Base-by-base conservation (phyloP, 306 rosid genomes). In the Vigna hirtella region DNA sequence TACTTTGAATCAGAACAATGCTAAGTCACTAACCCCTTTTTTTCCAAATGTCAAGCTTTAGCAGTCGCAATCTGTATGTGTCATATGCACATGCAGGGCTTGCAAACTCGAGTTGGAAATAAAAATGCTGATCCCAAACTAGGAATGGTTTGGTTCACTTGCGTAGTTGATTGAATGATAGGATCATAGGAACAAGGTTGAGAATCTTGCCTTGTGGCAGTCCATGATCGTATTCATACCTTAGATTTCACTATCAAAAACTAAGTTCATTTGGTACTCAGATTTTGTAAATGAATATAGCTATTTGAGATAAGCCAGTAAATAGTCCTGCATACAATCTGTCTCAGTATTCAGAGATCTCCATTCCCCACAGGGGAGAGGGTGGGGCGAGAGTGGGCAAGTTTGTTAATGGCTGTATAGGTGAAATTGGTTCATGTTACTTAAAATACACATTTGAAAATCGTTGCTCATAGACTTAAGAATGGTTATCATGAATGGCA, bases 401-500 rank as follows among this genome's bases (percentile, higher is more conserved):
- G 55, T 34, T 61, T 22, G 20, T 49, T 70, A 9, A 34, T 38
- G 56, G 66, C 49, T 34, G 1, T 24, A 7, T 7, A 9, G 64
- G 18, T 52, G 74, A 72, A 72, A 40, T 79, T 64, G 36, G 18
- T 26, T 1, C 74, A 40, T 52, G 50, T 79, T 66, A 18, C 73
- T 30, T 53, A 66, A 51, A 72, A 73, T 73, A 9, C 45, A 48
- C 51, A 53, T 73, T 53, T 66, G 36, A 53, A 28, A 62, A 73
- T 43, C 52, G 42, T 65, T 45, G 34, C 53, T 26, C 68, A 22
- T 18, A 28, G 73, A 38, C 66, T 42, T 64, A 26, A 73, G 68
- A 72, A 43, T 70, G 52, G 77, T 78, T 43, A 68, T 56, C 69
- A 43, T 43, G 62, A 56, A 30, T 55, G 65, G 81, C 75, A 66